Evolutionary conservation across 108 stramenopile species (phyloP), one percentile per base, ranked within the genome.

Genomic region (Skeletonema marinoi): DNA sequence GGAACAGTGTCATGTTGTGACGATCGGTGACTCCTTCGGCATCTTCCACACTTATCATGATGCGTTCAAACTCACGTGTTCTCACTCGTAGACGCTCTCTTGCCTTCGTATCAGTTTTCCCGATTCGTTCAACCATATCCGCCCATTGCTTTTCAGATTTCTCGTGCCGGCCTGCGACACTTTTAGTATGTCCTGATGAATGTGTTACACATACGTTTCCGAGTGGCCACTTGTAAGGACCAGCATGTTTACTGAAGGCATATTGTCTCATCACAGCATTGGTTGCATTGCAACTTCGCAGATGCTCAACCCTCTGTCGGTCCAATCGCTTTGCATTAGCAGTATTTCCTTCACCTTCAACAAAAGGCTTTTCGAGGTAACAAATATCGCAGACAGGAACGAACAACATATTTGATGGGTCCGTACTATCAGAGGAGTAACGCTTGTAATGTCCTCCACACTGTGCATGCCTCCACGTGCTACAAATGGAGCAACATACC

Each of bases 101-200:
- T 36, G 86, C 75, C 36, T 78, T 73, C 21, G 71, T 61, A 14
- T 77, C 83, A 33, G 68, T 68, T 68, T 74, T 58, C 19, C 77
- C 72, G 9, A 95, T 73, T 48, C 78, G 69, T 41, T 61, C 30
- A 4, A 80, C 78, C 85, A 91, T 91, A 50, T 93, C 92, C 21
- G 69, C 71, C 94, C 94, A 95, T 70, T 90, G 89, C 83, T 93
- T 95, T 69, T 90, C 94, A 30, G 92, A 89, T 61, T 91, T 90
- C 59, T 95, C 94, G 66, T 95, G 90, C 32, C 94, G 78, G 73
- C 81, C 66, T 60, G 89, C 87, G 6, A 93, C 94, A 67, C 91
- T 91, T n/a, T 88, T 75, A 9, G 86, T 83, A 66, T 95, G 92
- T 25, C 89, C 88, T 12, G 84, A 79, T 41, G 93, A 84, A 70